A percentile compares a stretch with the other conserved stretches of the same genome.
Evolutionary conservation across 805 yeast genomes (phyloP).

Genomic region (Suhomyces prunicola): DNA sequence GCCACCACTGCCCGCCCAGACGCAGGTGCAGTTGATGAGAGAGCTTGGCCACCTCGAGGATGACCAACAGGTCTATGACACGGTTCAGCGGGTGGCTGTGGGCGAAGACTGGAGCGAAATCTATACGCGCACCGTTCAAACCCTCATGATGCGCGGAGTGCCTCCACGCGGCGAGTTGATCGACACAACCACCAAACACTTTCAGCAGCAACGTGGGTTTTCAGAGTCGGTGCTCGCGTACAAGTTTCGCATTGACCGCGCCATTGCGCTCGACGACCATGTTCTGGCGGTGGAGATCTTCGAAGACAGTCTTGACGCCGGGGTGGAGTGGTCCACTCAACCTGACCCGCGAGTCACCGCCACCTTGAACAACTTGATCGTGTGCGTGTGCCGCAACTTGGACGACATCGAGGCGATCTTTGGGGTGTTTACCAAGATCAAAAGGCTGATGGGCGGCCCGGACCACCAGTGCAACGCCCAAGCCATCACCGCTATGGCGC

Average conservation of each 20-base stretch:
- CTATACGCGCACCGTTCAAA: conserved; percentile 17
- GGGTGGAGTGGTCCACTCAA: conserved; percentile 21
- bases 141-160: conserved; percentile 11
- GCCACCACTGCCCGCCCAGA: not conserved
- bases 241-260: conserved; percentile 28
- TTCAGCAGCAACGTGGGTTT: conserved; percentile 2
- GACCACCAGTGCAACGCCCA: conserved; percentile 21
- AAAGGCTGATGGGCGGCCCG: conserved; percentile 32
- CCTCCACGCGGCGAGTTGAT: conserved; percentile 21
- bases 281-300: conserved; percentile 26
- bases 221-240: conserved; percentile 20
- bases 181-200: conserved; percentile 12
- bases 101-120: conserved; percentile 11
- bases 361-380: conserved; percentile 44
- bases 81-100: not conserved
- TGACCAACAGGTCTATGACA: not conserved
- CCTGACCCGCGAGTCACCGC: conserved; percentile 36
- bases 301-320: conserved; percentile 26
- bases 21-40: not conserved
- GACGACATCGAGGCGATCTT: conserved; percentile 23
- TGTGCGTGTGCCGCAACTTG: conserved; percentile 30
- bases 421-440: conserved; percentile 31
- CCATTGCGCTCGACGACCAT: conserved; percentile 17
- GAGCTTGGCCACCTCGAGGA: not conserved
- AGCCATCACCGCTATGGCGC: conserved; percentile 26